Evolutionary conservation across 768 basidiomycete genomes (phyloP).

Genomic region (Nevesoporus exiguus): DNA sequence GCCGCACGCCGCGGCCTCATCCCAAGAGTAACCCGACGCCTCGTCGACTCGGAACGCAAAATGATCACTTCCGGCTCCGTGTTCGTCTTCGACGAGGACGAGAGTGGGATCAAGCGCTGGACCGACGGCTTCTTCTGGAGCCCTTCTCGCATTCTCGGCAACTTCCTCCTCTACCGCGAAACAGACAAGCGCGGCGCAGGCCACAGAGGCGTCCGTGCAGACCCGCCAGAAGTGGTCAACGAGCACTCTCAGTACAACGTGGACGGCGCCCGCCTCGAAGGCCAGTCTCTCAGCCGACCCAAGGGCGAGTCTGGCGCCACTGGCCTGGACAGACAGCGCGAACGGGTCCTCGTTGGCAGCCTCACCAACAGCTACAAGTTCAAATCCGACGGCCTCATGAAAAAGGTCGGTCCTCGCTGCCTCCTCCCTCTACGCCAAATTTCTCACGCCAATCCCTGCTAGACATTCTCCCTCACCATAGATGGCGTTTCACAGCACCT

Average conservation of each 20-base stretch:
- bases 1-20: conserved; percentile 88
- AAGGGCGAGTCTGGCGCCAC: conserved; percentile 47
- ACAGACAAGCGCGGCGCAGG: conserved; percentile 79
- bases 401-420: conserved; percentile 66
- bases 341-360: conserved; percentile 83
- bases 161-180: conserved; percentile 94
- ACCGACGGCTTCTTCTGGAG: conserved; percentile 98
- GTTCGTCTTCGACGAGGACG: conserved; percentile 96
- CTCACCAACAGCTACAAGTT: conserved; percentile 93
- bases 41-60: conserved; percentile 88
- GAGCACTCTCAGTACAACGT: conserved; percentile 39
- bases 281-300: conserved; percentile 60
- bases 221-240: conserved; percentile 37
- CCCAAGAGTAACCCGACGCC: conserved; percentile 85
- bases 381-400: conserved; percentile 91
- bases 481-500: conserved; percentile 85
- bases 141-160: conserved; percentile 87
- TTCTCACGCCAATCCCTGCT: conserved; percentile 29
- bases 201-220: conserved; percentile 50
- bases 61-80: conserved; percentile 94
- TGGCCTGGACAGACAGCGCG: conserved; percentile 66
- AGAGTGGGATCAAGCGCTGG: conserved; percentile 97
- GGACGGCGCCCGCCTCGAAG: conserved; percentile 28
- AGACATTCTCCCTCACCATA: conserved; percentile 92
- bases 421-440: not conserved